Evolutionary conservation across 2,329 filamentous ascomycete species (phyloP).

Genomic region (Scedosporium dehoogii): DNA sequence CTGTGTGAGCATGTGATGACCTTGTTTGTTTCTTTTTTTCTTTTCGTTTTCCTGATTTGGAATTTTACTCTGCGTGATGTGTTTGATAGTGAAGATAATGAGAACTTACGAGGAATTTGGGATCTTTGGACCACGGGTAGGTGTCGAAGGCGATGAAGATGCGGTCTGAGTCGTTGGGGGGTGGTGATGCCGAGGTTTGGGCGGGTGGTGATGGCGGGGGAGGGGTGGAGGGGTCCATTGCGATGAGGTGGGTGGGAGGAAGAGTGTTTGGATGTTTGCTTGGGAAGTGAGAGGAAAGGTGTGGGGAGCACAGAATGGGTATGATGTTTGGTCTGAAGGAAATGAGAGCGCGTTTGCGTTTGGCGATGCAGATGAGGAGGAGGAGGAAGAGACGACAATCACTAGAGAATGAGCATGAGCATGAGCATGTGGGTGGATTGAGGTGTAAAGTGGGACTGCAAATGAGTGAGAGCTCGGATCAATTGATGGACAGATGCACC

Average conservation of each 20-base stretch:
- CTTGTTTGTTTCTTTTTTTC: neutral
- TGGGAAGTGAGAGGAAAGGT: neutral
- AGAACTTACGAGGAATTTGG: slow-evolving; percentile 50
- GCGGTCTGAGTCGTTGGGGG: neutral
- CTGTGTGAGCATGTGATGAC: neutral
- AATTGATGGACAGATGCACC: too few species aligned
- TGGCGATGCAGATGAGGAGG: too few species aligned
- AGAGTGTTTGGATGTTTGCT: neutral
- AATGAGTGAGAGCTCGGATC: too few species aligned
- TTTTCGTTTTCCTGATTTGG: neutral
- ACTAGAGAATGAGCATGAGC: too few species aligned
- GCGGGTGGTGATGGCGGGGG: neutral
- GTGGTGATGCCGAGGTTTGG: neutral
- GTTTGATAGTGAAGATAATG: neutral
- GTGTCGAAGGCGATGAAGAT: slow-evolving; percentile 49
- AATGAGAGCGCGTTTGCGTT: too few species aligned
- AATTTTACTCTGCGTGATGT: neutral
- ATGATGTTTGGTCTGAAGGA: too few species aligned
- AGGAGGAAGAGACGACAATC: too few species aligned
- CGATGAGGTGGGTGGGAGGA: neutral
- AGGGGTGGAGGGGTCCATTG: slow-evolving; percentile 2
- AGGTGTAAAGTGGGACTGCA: too few species aligned
- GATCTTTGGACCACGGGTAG: slow-evolving; percentile 59
- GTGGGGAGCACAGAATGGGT: too few species aligned
- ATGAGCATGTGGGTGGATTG: too few species aligned